A percentile compares a stretch with the other conserved stretches of the same genome.
phyloP scores from a whole-genome alignment of 2,329 filamentous ascomycete species.

The Penicillium vulpinum region DNA sequence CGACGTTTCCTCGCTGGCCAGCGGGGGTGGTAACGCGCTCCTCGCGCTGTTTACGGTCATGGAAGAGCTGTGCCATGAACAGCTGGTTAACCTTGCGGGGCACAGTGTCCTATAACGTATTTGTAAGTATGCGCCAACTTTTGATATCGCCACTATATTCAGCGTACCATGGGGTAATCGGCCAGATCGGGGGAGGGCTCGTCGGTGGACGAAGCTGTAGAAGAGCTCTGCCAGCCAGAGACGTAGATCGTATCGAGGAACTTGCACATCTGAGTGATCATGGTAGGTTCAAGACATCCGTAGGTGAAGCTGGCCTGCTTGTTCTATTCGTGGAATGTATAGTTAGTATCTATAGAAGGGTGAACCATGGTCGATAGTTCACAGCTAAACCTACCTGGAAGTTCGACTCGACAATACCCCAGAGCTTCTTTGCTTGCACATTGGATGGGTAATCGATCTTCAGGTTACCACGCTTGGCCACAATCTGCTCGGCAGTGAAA shows the following conservation, averaged over 20 bases:
- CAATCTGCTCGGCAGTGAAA: conserved; percentile 96
- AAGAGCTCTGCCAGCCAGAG: conserved; percentile 97
- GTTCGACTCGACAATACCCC: conserved; percentile 80
- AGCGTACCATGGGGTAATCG: conserved; percentile 84
- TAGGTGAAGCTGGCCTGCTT: conserved; percentile 91
- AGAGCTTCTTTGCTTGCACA: conserved; percentile 87
- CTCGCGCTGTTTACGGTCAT: conserved; percentile 97
- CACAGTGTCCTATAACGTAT: conserved; percentile 72
- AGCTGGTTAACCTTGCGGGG: conserved; percentile 97
- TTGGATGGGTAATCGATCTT: conserved; percentile 92
- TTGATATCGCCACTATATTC: not conserved
- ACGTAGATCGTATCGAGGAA: conserved; percentile 98
- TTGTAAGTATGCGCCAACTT: conserved; percentile 14
- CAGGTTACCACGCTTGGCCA: conserved; percentile 87
- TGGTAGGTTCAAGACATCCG: conserved; percentile 94
- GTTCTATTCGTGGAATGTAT: conserved; percentile 53
- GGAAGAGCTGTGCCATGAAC: conserved; percentile 98
- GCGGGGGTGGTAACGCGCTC: conserved; percentile 80
- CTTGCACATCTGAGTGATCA: conserved; percentile 99
- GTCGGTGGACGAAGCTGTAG: conserved; percentile 89
- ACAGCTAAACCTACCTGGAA: conserved; percentile 65
- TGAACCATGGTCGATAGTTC: not conserved
- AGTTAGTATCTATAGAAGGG: conserved; percentile 14
- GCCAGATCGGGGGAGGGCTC: conserved; percentile 97
- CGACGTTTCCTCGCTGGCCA: conserved; percentile 67